A percentile compares a stretch with the other conserved stretches of the same genome.
Evolutionary conservation across 2,329 filamentous ascomycete species (phyloP).

Genomic region (Zasmidium cellare): DNA sequence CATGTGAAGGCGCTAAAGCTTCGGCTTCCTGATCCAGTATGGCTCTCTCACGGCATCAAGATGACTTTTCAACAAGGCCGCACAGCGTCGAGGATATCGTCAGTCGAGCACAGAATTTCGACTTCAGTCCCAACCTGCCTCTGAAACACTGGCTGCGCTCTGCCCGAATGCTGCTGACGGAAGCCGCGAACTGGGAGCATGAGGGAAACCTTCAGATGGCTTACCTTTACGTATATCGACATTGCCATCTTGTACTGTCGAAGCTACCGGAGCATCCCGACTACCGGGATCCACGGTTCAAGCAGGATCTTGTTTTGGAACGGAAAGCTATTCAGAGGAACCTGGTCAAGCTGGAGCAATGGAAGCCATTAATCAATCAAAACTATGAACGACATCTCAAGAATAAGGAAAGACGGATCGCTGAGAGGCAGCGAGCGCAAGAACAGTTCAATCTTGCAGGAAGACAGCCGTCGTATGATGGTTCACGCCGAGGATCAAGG

Average conservation of each 20-base stretch:
- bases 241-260: constrained; percentile 79
- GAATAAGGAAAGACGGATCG: constrained; percentile 43
- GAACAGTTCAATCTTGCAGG: constrained; percentile 19
- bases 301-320: constrained; percentile 54
- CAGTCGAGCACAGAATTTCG: constrained; percentile 72
- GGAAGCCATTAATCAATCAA: constrained; percentile 76
- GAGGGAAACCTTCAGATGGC: constrained; percentile 86
- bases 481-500: constrained; percentile 18
- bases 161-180: constrained; percentile 31
- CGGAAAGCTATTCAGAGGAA: constrained; percentile 64
- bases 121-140: constrained; percentile 74
- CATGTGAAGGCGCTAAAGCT: background rate
- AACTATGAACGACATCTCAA: constrained; percentile 69
- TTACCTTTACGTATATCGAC: constrained; percentile 87
- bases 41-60: constrained; percentile 33
- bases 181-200: constrained; percentile 81
- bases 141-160: constrained; percentile 51
- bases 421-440: constrained; percentile 27
- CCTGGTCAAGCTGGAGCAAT: constrained; percentile 68
- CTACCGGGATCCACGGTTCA: constrained; percentile 63
- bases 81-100: constrained; percentile 73
- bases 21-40: constrained; percentile 14
- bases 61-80: constrained; percentile 22
- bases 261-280: constrained; percentile 76
- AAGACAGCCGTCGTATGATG: constrained; percentile 5